Conservation (phyloP, 2,329 filamentous ascomycete species). For the Xylaria sp. region DNA sequence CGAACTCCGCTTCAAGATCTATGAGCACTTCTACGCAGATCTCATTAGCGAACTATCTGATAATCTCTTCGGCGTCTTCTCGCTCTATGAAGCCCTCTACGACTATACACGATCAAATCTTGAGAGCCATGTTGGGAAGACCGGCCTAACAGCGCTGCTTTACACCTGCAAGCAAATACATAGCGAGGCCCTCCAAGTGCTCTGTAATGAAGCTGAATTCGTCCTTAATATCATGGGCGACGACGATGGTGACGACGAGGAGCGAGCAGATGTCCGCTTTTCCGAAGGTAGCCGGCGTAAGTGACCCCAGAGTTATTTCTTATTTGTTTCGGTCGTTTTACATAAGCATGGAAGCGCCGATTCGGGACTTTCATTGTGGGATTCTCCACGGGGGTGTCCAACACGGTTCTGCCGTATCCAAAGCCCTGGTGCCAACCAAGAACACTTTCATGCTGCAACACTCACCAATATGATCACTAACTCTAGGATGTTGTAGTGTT, state of each 20-base stretch:
- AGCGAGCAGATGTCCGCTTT: conserved; percentile 27
- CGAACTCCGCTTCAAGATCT: conserved; percentile 33
- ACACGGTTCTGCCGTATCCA: background rate
- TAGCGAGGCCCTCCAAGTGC: conserved; percentile 27
- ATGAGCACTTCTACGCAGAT: conserved; percentile 27
- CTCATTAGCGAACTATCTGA: conserved; percentile 33
- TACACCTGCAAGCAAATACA: conserved; percentile 31
- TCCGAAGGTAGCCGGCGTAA: conserved; percentile 17
- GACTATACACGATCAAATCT: conserved; percentile 29
- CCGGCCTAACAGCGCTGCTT: conserved; percentile 27
- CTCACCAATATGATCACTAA: background rate
- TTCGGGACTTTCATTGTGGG: background rate
- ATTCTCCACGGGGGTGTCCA: background rate
- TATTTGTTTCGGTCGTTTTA: background rate
- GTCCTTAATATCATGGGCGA: conserved; percentile 32
- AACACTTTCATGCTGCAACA: background rate
- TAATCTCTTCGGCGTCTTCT: conserved; percentile 33
- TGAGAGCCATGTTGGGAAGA: conserved; percentile 33
- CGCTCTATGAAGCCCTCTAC: conserved; percentile 31
- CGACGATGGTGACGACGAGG: conserved; percentile 24
- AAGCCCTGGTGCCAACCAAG: background rate
- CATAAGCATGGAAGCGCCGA: no score
- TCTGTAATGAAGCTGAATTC: conserved; percentile 31
- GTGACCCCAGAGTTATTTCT: background rate
- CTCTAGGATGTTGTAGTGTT: background rate